Evolutionary conservation across 2,329 filamentous ascomycete genomes (phyloP).

Genomic region (Orbilia quercus): DNA sequence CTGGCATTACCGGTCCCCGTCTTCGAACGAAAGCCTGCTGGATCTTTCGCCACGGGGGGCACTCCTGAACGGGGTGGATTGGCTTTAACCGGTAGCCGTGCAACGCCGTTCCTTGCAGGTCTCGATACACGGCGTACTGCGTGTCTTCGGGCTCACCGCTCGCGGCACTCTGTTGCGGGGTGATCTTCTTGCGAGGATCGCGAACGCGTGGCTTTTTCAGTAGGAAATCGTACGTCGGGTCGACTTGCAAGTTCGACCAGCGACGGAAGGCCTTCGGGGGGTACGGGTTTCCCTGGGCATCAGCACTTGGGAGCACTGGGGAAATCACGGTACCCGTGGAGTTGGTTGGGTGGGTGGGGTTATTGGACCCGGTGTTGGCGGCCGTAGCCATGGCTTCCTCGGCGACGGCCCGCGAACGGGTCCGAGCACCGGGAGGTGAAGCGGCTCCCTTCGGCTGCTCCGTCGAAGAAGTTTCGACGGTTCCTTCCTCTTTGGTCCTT

Average conservation of each 20-base stretch:
- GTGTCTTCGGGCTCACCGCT: background rate
- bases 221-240: conserved; percentile 25
- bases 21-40: conserved; percentile 14
- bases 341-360: conserved; percentile 19
- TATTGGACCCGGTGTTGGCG: background rate
- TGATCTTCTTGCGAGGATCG: conserved; percentile 14
- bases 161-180: background rate
- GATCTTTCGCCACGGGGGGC: conserved; percentile 23
- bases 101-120: conserved; percentile 13
- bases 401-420: conserved; percentile 5
- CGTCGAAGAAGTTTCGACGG: background rate
- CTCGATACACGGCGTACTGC: background rate
- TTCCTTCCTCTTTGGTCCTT: conserved; percentile 8
- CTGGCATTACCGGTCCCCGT: conserved; percentile 2
- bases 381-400: no score
- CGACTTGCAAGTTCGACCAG: background rate
- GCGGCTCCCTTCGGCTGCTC: conserved; percentile 10
- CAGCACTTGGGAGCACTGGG: background rate
- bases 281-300: conserved; percentile 3
- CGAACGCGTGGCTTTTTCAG: conserved; percentile 23
- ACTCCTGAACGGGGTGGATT: conserved; percentile 1
- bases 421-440: conserved; percentile 6
- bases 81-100: conserved; percentile 35
- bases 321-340: background rate
- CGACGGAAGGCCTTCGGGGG: conserved; percentile 15